Evolutionary conservation across 1,284 basidiomycete genomes (phyloP).

Genomic region (Moesziomyces sp.): DNA sequence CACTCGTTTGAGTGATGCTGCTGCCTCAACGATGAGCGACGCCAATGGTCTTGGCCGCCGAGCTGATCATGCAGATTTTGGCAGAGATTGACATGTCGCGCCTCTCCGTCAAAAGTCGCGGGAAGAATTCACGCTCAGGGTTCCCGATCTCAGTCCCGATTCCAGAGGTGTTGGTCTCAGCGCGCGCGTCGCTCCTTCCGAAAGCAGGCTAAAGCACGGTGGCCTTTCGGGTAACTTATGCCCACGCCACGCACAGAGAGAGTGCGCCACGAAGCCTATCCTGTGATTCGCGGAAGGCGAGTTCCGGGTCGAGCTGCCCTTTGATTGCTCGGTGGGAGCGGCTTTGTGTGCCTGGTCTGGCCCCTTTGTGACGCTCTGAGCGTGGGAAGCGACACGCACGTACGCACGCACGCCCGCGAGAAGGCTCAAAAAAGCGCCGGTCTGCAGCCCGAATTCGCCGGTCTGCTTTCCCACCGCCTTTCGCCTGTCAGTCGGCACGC

Average conservation of each 20-base stretch:
- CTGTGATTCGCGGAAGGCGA: no score
- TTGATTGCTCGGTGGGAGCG: neutral
- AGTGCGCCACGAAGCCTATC: no score
- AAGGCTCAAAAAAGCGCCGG: neutral
- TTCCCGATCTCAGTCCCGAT: neutral
- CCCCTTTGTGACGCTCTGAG: neutral
- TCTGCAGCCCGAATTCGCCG: neutral
- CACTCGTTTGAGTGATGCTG: neutral
- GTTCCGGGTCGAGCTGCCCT: neutral
- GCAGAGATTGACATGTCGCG: slow-evolving; percentile 48
- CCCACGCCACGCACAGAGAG: no score
- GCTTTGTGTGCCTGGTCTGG: neutral
- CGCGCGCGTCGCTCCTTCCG: neutral
- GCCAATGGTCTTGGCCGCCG: neutral
- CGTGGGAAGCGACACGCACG: neutral
- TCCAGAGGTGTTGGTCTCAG: slow-evolving; percentile 12
- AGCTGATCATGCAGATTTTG: neutral
- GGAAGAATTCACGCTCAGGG: neutral
- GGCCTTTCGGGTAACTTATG: no score
- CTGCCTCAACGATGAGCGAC: neutral
- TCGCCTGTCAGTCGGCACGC: no score
- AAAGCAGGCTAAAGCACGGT: neutral
- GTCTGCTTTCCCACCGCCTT: no score
- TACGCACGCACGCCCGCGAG: neutral
- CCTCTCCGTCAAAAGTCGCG: slow-evolving; percentile 6